Evolutionary conservation across 345 rosid genomes (phyloP).

Genomic region (Citrus reticulata): DNA sequence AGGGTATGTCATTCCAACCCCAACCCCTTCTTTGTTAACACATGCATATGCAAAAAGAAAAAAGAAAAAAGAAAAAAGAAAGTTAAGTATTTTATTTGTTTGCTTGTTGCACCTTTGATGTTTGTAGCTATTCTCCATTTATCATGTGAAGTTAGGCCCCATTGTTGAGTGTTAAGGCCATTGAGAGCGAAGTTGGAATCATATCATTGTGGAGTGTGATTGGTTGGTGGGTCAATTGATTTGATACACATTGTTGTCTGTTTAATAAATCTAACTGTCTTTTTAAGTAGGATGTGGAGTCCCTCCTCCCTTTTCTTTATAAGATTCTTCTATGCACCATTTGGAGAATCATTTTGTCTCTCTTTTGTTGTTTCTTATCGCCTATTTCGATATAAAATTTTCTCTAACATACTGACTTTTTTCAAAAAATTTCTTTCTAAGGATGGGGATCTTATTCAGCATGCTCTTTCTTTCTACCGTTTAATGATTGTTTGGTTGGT

Average conservation of each 20-base stretch:
- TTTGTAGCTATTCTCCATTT: neutral
- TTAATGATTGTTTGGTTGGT: conserved; percentile 90
- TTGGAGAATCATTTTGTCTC: neutral
- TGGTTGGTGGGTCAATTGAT: neutral
- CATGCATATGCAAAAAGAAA: neutral
- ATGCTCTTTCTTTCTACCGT: conserved; percentile 82
- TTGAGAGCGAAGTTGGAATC: neutral
- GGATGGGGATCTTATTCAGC: conserved; percentile 82
- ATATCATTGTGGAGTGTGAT: neutral
- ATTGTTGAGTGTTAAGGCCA: neutral
- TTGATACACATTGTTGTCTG: neutral
- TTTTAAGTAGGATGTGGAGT: neutral
- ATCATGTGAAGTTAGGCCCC: conserved; percentile 2
- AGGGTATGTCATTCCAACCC: conserved; percentile 52
- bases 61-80: too few species aligned
- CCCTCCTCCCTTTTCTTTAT: too few species aligned
- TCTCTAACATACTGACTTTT: conserved; percentile 1
- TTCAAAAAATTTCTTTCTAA: conserved; percentile 19
- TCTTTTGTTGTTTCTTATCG: neutral
- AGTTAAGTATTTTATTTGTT: neutral
- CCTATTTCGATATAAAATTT: neutral
- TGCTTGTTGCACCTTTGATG: neutral
- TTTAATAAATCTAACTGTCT: neutral
- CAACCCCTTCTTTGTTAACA: neutral
- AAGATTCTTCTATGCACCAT: neutral